Evolutionary conservation across 257 asterid species (phyloP).

Genomic region (Eustoma russellianum): DNA sequence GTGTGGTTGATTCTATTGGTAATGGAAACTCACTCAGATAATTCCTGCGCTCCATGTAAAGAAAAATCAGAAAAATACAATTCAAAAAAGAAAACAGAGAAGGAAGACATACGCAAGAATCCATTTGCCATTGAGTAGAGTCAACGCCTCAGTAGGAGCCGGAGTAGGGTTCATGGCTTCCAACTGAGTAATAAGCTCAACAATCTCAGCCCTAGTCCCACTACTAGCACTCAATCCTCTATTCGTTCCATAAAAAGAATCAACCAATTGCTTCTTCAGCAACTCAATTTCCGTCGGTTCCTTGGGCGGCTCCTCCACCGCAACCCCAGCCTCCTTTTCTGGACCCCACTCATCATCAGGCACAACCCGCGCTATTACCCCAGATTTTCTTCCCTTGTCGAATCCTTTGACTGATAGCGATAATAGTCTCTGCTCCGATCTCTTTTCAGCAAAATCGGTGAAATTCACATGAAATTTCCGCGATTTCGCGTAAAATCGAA

Average conservation of each 20-base stretch:
- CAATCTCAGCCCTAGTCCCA: constrained; percentile 80
- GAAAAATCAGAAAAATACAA: no score
- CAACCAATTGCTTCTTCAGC: constrained; percentile 64
- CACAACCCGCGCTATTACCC: constrained; percentile 22
- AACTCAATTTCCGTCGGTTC: constrained; percentile 35
- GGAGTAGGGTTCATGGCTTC: constrained; percentile 85
- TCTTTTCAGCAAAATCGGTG: constrained; percentile 15
- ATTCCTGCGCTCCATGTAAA: no score
- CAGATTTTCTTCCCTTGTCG: constrained; percentile 3
- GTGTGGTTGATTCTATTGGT: no score
- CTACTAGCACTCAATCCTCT: constrained; percentile 67
- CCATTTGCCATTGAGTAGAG: constrained; percentile 89
- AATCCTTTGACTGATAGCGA: constrained; percentile 9
- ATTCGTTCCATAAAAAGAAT: constrained; percentile 59
- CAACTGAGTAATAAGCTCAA: constrained; percentile 70
- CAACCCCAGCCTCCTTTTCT: constrained; percentile 35
- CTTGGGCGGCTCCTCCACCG: constrained; percentile 28
- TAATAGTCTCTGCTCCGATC: not conserved
- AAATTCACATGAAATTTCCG: constrained; percentile 21
- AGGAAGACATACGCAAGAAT: constrained; percentile 57
- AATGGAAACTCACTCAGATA: no score
- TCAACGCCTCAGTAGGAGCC: constrained; percentile 75
- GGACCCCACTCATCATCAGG: constrained; percentile 45
- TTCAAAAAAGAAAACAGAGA: not conserved
- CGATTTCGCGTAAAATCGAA: constrained; percentile 9